phyloP scores from a whole-genome alignment of 2,329 filamentous ascomycete genomes.

The Claviceps sp. region DNA sequence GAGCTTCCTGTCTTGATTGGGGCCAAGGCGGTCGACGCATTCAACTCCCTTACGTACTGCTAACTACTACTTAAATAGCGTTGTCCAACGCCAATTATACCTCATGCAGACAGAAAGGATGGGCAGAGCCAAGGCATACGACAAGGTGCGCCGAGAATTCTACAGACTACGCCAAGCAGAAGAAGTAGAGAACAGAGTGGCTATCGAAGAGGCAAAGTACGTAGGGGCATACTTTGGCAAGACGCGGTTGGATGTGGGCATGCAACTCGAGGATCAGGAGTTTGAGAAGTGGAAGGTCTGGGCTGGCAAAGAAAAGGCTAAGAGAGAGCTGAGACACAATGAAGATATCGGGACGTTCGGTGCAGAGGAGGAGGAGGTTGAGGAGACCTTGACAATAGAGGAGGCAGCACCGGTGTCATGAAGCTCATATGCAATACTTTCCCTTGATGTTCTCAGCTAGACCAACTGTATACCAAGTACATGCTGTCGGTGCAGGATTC shows the following conservation, averaged over 20 bases:
- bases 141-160: conserved; percentile 77
- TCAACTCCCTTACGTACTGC: background rate
- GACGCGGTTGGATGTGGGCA: conserved; percentile 58
- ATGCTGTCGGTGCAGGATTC: conserved; percentile 4
- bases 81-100: conserved; percentile 83
- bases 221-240: conserved; percentile 85
- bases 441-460: background rate
- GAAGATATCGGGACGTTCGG: conserved; percentile 31
- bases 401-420: conserved; percentile 6
- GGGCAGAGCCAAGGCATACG: conserved; percentile 61
- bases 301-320: conserved; percentile 41
- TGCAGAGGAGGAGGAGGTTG: conserved; percentile 18
- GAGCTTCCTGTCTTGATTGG: background rate
- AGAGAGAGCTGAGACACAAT: conserved; percentile 25
- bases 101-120: conserved; percentile 56
- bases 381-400: conserved; percentile 8
- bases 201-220: conserved; percentile 73
- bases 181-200: conserved; percentile 70
- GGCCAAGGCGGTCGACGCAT: background rate
- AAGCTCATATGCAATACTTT: background rate
- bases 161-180: conserved; percentile 72
- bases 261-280: conserved; percentile 66
- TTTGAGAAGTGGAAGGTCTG: conserved; percentile 80
- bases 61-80: conserved; percentile 36
- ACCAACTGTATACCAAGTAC: conserved; percentile 11